These are phyloP conservation scores for Arabis hirsuta DNA, from an alignment of 345 rosid genomes.

Conservation along the genomic window DNA sequence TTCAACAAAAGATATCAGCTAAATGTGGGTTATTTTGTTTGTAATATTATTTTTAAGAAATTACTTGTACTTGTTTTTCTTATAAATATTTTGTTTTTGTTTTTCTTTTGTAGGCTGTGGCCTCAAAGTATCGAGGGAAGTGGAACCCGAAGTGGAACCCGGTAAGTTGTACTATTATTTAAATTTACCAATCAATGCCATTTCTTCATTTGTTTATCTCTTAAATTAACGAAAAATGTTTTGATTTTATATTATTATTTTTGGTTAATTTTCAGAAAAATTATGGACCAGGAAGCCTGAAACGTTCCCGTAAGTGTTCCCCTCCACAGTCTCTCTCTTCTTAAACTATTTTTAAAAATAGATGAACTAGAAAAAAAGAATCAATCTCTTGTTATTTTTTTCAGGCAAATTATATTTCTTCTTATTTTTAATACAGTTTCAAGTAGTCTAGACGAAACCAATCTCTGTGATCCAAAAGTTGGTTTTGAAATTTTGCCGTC, in stretches of 20 bases:
- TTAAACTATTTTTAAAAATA: no score
- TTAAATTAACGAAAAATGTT: not conserved
- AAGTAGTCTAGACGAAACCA: slow-evolving; percentile 29
- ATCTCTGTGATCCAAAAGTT: slow-evolving; percentile 10
- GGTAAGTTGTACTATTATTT: slow-evolving; percentile 32
- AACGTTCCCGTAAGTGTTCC: slow-evolving; percentile 33
- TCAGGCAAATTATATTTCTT: not conserved
- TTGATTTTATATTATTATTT: not conserved
- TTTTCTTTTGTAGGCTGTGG: no score
- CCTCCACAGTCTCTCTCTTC: no score
- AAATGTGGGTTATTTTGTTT: no score
- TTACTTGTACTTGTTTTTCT: no score
- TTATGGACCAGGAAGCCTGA: slow-evolving; percentile 44
- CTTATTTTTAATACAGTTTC: slow-evolving; percentile 1
- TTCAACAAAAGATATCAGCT: not conserved
- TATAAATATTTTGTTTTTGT: no score
- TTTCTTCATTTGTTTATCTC: not conserved
- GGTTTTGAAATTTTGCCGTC: slow-evolving; percentile 28
- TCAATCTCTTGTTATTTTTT: no score
- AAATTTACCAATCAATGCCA: no score
- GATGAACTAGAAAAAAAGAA: no score
- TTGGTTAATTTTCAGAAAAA: slow-evolving; percentile 37
- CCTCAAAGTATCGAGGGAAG: no score
- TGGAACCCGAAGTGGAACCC: slow-evolving; percentile 18
- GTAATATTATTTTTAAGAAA: no score